Conservation (phyloP, 345 rosid genomes). For the Syzygium oleosum region DNA sequence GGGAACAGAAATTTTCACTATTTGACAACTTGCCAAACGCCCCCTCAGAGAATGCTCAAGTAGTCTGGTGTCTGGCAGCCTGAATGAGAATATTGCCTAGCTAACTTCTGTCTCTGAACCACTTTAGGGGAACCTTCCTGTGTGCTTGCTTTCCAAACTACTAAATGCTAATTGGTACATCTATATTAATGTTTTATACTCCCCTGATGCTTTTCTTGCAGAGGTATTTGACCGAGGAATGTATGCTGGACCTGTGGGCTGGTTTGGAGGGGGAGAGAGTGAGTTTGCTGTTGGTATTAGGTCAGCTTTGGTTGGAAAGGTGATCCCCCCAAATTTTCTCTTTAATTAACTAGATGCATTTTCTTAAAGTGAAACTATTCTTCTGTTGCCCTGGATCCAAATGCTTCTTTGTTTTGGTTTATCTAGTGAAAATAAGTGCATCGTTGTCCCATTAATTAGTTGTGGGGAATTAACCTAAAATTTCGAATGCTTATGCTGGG, state of each 20-base stretch:
- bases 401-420: background rate
- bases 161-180: background rate
- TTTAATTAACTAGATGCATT: background rate
- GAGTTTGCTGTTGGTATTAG: slow-evolving; percentile 92
- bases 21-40: too few relatives aligned
- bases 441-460: background rate
- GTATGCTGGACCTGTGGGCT: slow-evolving; percentile 94
- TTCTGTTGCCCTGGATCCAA: background rate
- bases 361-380: background rate
- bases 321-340: background rate
- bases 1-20: too few relatives aligned
- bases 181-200: background rate
- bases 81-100: background rate
- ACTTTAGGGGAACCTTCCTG: background rate
- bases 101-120: background rate
- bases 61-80: background rate
- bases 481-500: background rate
- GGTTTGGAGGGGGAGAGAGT: slow-evolving; percentile 95
- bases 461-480: background rate
- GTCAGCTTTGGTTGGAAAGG: slow-evolving; percentile 82
- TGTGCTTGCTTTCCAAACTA: background rate
- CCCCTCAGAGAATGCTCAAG: background rate
- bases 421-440: background rate
- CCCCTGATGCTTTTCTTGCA: slow-evolving; percentile 7
- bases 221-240: slow-evolving; percentile 92